Evolutionary conservation across 2,329 filamentous ascomycete species (phyloP).

Genomic region (Raffaelea albimanens): DNA sequence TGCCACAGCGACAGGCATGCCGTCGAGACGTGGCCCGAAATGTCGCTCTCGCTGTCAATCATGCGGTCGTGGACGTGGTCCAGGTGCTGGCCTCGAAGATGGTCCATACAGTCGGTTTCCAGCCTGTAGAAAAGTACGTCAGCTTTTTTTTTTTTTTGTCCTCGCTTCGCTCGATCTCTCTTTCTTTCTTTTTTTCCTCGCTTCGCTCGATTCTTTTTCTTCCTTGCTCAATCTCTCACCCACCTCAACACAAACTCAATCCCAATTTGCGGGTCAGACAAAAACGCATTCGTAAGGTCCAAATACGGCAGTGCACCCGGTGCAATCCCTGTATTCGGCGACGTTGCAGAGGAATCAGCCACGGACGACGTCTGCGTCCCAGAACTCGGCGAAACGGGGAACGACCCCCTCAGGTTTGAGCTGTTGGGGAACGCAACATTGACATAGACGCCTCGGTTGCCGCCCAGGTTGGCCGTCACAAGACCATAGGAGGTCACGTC

Average conservation of each 20-base stretch:
- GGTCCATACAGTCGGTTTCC: slow-evolving; percentile 5
- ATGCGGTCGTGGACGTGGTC: slow-evolving; percentile 1
- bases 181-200: no score
- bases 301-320: not conserved
- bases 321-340: not conserved
- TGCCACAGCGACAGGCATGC: slow-evolving; percentile 1
- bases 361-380: no score
- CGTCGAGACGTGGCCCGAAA: slow-evolving; percentile 1
- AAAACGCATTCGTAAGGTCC: not conserved
- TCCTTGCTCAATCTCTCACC: no score
- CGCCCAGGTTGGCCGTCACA: not conserved
- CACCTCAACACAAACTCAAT: slow-evolving; percentile 3
- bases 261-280: not conserved
- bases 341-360: no score
- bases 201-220: no score
- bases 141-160: no score
- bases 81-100: slow-evolving; percentile 2
- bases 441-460: not conserved
- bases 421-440: not conserved
- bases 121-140: not conserved
- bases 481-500: no score
- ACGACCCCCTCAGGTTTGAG: no score
- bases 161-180: no score
- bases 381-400: no score
- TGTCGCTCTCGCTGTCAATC: not conserved